A percentile compares a stretch with the other conserved stretches of the same genome.
phyloP scores from a whole-genome alignment of 768 basidiomycete genomes.

The Tricholoma sp. region DNA sequence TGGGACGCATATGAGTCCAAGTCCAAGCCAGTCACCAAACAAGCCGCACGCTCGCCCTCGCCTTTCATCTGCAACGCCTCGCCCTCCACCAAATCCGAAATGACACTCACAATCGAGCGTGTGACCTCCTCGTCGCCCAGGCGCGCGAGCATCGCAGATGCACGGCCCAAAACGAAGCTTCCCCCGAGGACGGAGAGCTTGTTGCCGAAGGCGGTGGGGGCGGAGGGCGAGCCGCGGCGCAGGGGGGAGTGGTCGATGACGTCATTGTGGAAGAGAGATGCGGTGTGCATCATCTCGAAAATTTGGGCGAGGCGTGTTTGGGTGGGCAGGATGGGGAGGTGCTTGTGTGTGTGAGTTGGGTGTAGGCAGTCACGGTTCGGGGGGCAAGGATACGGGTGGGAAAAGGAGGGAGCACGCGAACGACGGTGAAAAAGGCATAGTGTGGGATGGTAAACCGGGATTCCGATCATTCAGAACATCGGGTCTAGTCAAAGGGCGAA shows the following conservation, averaged over 20 bases:
- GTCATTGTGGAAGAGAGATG: too few species aligned
- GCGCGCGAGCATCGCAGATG: conserved; percentile 71
- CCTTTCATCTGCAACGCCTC: conserved; percentile 80
- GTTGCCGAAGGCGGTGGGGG: too few species aligned
- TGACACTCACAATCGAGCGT: conserved; percentile 80
- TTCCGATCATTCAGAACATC: conserved; percentile 91
- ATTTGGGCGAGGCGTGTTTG: too few species aligned
- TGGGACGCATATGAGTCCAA: too few species aligned
- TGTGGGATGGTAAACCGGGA: conserved; percentile 64
- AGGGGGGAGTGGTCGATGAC: too few species aligned
- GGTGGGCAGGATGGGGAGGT: too few species aligned
- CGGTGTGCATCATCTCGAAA: too few species aligned
- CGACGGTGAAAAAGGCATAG: conserved; percentile 53
- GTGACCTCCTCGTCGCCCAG: conserved; percentile 83
- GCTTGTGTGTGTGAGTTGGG: conserved; percentile 84
- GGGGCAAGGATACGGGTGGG: conserved; percentile 24
- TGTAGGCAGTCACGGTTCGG: conserved; percentile 41
- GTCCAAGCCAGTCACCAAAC: conserved; percentile 19
- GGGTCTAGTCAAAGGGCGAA: conserved; percentile 58
- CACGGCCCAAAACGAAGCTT: too few species aligned
- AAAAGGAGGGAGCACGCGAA: too few species aligned
- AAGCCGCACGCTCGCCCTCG: conserved; percentile 4
- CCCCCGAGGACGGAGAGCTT: too few species aligned
- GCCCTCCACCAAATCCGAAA: conserved; percentile 89
- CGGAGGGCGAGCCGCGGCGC: too few species aligned